Base-by-base conservation (phyloP, 192 early-diverging fungal species). In the Chytriomyces hyalinus region DNA sequence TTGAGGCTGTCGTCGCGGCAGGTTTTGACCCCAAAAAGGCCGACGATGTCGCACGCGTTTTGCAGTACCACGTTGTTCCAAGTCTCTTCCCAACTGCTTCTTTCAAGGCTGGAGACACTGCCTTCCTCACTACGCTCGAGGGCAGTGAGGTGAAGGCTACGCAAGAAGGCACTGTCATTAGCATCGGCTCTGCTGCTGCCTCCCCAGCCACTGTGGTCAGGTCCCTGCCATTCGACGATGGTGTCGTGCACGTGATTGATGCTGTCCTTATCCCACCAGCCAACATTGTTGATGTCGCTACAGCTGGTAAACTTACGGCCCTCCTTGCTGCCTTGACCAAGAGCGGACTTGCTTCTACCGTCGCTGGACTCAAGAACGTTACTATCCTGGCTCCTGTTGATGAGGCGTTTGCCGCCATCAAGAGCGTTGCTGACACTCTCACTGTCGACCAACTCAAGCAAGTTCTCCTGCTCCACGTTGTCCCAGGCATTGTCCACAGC, bases 351-450 rank as follows among this genome's bases (percentile, higher is more conserved):
- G 65, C 73, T 68, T 48, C 49, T 61, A 77, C 77, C 53, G 76
- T 82, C 24, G 24, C 49, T 48, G 75, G 63, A 72, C 82, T 10
- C 67, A 80, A 28, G 64, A 49, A 79, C 69, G 77, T 65, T 22
- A 88, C 87, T 51, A 75, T 88, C 68, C 81, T 86, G 57, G 87
- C 81, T 20, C 87, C 87, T 8, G 78, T 70, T 67, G 78, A 73
- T 59, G 71, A 13, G 0, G 71, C 71, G 13, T 73, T 73, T 46
- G 71, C 17, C 8, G 79, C 79, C 46, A 67, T 86, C 51, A 50
- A 51, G 44, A 26, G 49, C 49, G 74, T 70, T 66, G 80, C 65
- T 61, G 59, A 60, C 43, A 78, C 74, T 62, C 59, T 85, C 13
- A 77, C 80, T 75, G 15, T 51, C 15, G 73, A n/a, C 24, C 49